Conservation (phyloP, 768 basidiomycete species). For the Cystofilobasidium bisporidii region DNA sequence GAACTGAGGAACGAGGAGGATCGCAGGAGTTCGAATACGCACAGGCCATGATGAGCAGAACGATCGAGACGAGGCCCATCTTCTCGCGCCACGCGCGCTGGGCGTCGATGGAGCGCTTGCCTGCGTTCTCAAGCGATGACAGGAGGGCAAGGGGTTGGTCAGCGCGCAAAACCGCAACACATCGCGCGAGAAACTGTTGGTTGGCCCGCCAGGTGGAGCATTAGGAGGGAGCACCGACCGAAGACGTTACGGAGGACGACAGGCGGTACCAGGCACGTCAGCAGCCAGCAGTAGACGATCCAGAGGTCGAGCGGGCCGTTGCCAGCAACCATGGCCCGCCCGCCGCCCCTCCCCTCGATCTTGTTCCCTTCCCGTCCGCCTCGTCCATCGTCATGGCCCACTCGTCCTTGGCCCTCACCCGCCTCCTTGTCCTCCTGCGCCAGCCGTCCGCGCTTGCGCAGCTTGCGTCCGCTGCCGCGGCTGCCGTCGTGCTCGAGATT, state of each 20-base stretch:
- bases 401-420: no score
- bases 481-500: no score
- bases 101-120: conserved; percentile 78
- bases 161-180: no score
- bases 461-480: no score
- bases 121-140: conserved; percentile 44
- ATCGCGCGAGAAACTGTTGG: neutral
- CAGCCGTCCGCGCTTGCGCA: no score
- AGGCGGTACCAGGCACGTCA: conserved; percentile 72
- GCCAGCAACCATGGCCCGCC: neutral
- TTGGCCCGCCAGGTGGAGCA: conserved; percentile 3
- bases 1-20: neutral
- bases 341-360: no score
- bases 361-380: no score
- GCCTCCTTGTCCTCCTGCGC: no score
- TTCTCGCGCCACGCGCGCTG: conserved; percentile 98
- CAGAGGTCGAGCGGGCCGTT: conserved; percentile 77
- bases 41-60: conserved; percentile 66
- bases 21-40: neutral
- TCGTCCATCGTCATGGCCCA: no score
- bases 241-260: conserved; percentile 60
- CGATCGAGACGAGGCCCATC: conserved; percentile 78
- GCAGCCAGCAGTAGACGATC: conserved; percentile 84
- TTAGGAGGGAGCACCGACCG: conserved; percentile 49
- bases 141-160: no score